phyloP scores from a whole-genome alignment of 805 yeast species.

The Yamadazyma insecticola region DNA sequence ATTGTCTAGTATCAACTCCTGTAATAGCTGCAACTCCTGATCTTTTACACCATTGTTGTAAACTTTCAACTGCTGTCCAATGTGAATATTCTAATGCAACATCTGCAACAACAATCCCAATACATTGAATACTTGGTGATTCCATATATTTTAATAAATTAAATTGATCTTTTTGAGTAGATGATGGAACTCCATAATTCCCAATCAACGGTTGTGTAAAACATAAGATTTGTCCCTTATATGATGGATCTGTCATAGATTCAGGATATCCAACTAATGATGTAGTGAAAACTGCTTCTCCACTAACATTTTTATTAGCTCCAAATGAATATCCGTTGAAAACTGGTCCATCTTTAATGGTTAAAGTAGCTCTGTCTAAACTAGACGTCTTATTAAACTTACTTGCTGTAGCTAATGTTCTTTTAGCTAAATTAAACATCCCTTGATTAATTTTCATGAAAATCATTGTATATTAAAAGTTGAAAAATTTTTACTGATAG shows the following conservation, averaged over 20 bases:
- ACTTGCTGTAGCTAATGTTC: constrained; percentile 30
- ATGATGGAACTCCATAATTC: constrained; percentile 96
- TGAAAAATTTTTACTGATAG: constrained; percentile 18
- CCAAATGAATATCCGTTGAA: constrained; percentile 95
- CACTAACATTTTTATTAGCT: constrained; percentile 85
- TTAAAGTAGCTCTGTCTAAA: constrained; percentile 80
- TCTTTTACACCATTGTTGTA: constrained; percentile 93
- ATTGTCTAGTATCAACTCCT: constrained; percentile 95
- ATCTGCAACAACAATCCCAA: constrained; percentile 94
- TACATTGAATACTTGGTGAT: constrained; percentile 86
- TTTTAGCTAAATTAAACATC: neutral
- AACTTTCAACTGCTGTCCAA: constrained; percentile 98
- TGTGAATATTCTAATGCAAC: constrained; percentile 96
- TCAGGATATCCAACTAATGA: constrained; percentile 98
- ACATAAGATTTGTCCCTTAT: constrained; percentile 93
- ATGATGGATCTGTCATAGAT: constrained; percentile 98
- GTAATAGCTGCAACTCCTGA: constrained; percentile 93
- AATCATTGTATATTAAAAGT: constrained; percentile 1
- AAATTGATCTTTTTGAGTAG: constrained; percentile 73
- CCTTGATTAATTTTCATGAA: too few species aligned
- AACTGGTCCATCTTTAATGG: constrained; percentile 89
- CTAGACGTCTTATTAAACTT: constrained; percentile 33
- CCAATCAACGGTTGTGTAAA: constrained; percentile 98
- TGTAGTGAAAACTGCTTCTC: constrained; percentile 98
- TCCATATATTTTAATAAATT: constrained; percentile 88